These are phyloP conservation scores for Citrus maxima DNA, from an alignment of 345 rosid species.

Conservation along the genomic window DNA sequence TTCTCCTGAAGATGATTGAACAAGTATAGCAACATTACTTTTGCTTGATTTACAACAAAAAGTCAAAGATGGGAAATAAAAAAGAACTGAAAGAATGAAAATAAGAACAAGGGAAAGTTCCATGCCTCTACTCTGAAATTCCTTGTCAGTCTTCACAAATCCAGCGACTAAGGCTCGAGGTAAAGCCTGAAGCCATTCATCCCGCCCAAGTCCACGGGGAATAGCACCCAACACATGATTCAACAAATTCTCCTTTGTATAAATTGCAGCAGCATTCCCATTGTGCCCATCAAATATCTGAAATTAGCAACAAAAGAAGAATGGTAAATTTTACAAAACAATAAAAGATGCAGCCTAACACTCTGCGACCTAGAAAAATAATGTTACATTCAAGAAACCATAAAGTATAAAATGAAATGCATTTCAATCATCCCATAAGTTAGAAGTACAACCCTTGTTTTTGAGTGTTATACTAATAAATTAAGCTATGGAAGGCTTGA, in stretches of 20 bases:
- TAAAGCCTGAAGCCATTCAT: constrained; percentile 86
- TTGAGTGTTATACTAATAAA: not conserved
- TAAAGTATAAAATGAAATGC: not conserved
- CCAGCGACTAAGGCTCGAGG: constrained; percentile 92
- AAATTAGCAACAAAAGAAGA: not conserved
- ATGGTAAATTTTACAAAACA: not conserved
- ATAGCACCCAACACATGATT: constrained; percentile 70
- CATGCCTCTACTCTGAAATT: constrained; percentile 85
- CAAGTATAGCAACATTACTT: constrained; percentile 7
- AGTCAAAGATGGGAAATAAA: not conserved
- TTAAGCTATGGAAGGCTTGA: not conserved
- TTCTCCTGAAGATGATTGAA: constrained; percentile 52
- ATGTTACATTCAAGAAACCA: not conserved
- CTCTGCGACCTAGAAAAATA: not conserved
- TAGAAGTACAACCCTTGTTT: not conserved
- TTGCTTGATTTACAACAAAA: constrained; percentile 1
- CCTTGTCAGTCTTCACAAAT: constrained; percentile 91
- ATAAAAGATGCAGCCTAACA: not conserved
- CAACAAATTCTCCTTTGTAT: constrained; percentile 66
- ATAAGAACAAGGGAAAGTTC: not conserved
- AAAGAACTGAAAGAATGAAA: constrained; percentile 8
- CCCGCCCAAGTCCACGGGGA: constrained; percentile 66
- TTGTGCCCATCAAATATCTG: constrained; percentile 94
- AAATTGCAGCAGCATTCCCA: constrained; percentile 90
- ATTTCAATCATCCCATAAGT: not conserved